Evolutionary conservation across 768 basidiomycete genomes (phyloP).

Genomic region (Dentipellis fragilis): DNA sequence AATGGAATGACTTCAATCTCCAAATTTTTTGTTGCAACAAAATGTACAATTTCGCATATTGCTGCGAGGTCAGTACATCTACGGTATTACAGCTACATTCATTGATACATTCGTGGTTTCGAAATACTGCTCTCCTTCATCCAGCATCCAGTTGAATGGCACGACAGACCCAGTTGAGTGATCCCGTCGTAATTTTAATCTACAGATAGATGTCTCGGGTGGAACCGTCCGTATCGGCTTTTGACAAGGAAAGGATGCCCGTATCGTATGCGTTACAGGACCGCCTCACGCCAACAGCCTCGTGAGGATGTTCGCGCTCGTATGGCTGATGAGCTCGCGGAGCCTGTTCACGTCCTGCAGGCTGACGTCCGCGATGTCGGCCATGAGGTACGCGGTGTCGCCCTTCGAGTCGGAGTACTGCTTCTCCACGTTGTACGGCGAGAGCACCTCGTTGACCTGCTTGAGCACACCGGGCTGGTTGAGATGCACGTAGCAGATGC

Average conservation of each 20-base stretch:
- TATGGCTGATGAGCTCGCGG: conserved; percentile 67
- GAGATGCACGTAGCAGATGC: conserved; percentile 91
- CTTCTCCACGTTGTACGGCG: conserved; percentile 97
- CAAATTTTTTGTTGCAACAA: neutral
- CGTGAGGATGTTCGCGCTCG: conserved; percentile 83
- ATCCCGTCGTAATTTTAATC: neutral
- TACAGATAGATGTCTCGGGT: neutral
- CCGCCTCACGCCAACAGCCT: conserved; percentile 53
- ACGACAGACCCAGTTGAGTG: conserved; percentile 9
- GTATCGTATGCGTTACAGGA: too few species aligned
- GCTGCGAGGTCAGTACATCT: neutral
- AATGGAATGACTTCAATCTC: too few species aligned
- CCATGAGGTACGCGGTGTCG: conserved; percentile 90
- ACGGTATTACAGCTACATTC: neutral
- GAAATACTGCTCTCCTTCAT: neutral
- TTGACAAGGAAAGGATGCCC: neutral
- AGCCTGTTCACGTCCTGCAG: conserved; percentile 68
- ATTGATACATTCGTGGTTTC: neutral
- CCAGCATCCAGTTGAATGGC: conserved; percentile 4
- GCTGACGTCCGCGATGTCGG: conserved; percentile 90
- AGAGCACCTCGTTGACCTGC: conserved; percentile 88
- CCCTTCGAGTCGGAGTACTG: conserved; percentile 98
- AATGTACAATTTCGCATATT: neutral
- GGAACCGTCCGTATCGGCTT: neutral
- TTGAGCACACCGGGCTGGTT: conserved; percentile 94